Conservation (phyloP, 192 early-diverging fungal species). For the Podila verticillata region DNA sequence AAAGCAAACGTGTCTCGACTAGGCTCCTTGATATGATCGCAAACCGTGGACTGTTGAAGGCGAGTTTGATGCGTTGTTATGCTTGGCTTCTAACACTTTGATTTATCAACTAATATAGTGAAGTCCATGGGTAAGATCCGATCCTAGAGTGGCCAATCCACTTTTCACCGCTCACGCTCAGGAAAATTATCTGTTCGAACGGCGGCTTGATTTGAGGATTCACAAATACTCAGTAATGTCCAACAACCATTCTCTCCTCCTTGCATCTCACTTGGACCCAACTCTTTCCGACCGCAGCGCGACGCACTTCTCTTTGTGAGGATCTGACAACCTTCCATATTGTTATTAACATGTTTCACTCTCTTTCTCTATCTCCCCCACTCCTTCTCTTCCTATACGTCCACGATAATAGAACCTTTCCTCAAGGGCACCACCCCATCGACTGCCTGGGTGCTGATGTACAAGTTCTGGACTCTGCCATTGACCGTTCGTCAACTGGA, state of each 20-base stretch:
- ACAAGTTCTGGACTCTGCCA: conserved; percentile 83
- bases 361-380: neutral
- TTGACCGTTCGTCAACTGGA: conserved; percentile 82
- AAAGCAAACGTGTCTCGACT: too few species aligned
- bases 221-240: conserved; percentile 2
- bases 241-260: neutral
- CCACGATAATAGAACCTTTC: conserved; percentile 70
- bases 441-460: conserved; percentile 85
- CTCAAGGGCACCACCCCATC: conserved; percentile 80
- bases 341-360: neutral
- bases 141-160: neutral
- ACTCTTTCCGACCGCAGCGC: too few species aligned
- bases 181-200: neutral
- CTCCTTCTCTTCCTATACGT: neutral
- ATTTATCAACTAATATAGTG: conserved; percentile 15
- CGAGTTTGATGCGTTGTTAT: too few species aligned
- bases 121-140: conserved; percentile 52
- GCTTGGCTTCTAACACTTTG: neutral
- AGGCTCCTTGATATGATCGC: too few species aligned
- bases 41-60: too few species aligned
- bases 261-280: neutral
- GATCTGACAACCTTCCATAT: too few species aligned
- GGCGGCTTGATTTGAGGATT: neutral
- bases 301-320: too few species aligned
- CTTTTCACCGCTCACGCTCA: neutral